Percentiles rank a stretch among this genome's conserved stretches.
Conservation (phyloP, 1,139 yeast species). For the Geotrichum candidum region DNA sequence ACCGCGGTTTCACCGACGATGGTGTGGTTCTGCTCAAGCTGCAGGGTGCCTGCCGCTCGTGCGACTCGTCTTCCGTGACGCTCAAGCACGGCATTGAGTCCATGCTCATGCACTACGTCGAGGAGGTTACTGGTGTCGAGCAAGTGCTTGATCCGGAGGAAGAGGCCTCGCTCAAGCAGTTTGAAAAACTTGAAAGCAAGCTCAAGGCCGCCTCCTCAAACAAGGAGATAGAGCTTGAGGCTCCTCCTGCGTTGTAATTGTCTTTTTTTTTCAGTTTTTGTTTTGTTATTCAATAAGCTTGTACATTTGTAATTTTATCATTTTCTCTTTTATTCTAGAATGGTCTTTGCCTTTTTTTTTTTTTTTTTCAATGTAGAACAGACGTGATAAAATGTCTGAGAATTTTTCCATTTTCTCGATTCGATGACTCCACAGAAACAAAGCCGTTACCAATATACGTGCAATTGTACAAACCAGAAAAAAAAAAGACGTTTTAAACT, state of each 20-base stretch:
- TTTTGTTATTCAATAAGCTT: background rate
- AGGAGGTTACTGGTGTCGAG: conserved; percentile 70
- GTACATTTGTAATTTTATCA: background rate
- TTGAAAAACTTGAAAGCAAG: conserved; percentile 55
- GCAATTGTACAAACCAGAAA: background rate
- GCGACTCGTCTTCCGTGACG: conserved; percentile 72
- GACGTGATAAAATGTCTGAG: too few relatives aligned
- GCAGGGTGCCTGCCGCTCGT: conserved; percentile 78
- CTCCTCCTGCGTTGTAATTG: conserved; percentile 14
- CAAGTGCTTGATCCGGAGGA: conserved; percentile 62
- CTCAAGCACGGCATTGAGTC: conserved; percentile 75
- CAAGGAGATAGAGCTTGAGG: conserved; percentile 11
- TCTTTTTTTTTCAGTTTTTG: background rate
- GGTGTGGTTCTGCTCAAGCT: conserved; percentile 70
- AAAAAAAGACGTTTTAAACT: background rate
- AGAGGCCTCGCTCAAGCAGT: conserved; percentile 57
- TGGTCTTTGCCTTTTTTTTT: too few relatives aligned
- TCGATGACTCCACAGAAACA: too few relatives aligned
- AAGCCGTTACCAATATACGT: too few relatives aligned
- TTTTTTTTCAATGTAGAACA: background rate
- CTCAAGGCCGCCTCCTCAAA: conserved; percentile 25
- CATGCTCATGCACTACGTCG: conserved; percentile 79
- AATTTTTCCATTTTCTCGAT: too few relatives aligned
- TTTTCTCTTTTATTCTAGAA: background rate
- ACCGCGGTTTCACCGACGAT: conserved; percentile 57